A percentile compares a stretch with the other conserved stretches of the same genome.
These are phyloP conservation scores for Adansonia madagascariensis DNA, from an alignment of 441 rosid species.

Conservation along the genomic window DNA sequence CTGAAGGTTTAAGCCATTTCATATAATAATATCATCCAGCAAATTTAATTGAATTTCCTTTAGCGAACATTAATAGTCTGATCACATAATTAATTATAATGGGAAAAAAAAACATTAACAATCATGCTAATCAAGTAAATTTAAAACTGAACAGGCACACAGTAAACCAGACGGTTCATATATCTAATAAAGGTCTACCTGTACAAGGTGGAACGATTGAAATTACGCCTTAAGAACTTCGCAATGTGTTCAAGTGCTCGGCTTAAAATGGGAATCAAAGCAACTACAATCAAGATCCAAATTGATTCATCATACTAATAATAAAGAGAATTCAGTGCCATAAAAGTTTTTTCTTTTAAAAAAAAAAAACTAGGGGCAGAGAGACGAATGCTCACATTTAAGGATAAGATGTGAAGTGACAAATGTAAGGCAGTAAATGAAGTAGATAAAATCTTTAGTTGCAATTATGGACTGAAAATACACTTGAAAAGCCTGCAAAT, in stretches of 20 bases:
- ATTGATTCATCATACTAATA: constrained; percentile 21
- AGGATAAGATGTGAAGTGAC: constrained; percentile 88
- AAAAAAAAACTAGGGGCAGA: constrained; percentile 4
- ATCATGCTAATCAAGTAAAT: not conserved
- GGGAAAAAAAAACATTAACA: not conserved
- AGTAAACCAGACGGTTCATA: not conserved
- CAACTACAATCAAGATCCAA: constrained; percentile 57
- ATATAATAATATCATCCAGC: not conserved
- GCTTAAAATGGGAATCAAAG: constrained; percentile 88
- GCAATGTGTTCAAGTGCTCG: constrained; percentile 80
- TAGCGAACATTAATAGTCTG: not conserved
- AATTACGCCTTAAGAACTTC: constrained; percentile 84
- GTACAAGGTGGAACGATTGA: constrained; percentile 78
- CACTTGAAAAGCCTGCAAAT: constrained; percentile 80
- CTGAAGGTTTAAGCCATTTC: not conserved
- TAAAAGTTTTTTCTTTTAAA: not conserved
- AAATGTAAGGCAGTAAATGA: constrained; percentile 83
- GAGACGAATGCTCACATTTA: constrained; percentile 62
- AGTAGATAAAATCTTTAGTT: constrained; percentile 87
- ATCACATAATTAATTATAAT: not conserved
- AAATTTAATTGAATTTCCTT: not conserved
- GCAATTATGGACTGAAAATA: constrained; percentile 78
- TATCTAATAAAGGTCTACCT: constrained; percentile 50
- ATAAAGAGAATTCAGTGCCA: not conserved
- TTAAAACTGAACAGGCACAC: constrained; percentile 8